Percentiles rank a stretch among this genome's conserved stretches.
phyloP scores from a whole-genome alignment of 2,329 filamentous ascomycete species.

The Aspergillus terreus region DNA sequence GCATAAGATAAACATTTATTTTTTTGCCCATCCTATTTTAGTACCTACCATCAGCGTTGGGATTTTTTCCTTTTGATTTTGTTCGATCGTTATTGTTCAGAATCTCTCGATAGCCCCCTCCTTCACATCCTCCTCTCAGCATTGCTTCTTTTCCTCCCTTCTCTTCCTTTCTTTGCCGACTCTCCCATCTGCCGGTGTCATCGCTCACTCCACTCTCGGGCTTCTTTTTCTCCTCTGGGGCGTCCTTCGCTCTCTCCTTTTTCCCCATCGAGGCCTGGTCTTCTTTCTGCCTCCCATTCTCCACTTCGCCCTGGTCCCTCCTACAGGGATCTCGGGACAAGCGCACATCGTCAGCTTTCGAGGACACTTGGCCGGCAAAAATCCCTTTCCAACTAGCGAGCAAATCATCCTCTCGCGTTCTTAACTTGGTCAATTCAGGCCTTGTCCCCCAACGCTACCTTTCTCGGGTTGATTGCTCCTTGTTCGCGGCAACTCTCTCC shows the following conservation, averaged over 20 bases:
- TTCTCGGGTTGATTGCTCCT: constrained; percentile 18
- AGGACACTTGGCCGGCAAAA: constrained; percentile 6
- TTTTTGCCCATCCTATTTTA: neutral
- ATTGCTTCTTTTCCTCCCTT: constrained; percentile 1
- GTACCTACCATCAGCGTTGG: neutral
- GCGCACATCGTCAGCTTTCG: constrained; percentile 2
- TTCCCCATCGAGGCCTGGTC: neutral
- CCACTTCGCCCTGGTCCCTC: constrained; percentile 2
- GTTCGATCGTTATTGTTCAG: constrained; percentile 4
- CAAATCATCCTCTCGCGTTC: constrained; percentile 12
- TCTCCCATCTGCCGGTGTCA: neutral
- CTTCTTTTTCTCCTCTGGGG: neutral
- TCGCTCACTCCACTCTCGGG: constrained; percentile 4
- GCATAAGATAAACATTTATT: neutral
- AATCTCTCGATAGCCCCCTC: neutral
- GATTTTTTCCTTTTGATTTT: constrained; percentile 4
- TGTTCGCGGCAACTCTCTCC: no score
- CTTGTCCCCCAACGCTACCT: constrained; percentile 23
- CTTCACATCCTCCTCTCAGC: neutral
- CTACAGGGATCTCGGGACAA: constrained; percentile 8
- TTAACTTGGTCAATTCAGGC: constrained; percentile 16
- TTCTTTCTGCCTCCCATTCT: neutral
- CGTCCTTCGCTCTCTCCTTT: neutral
- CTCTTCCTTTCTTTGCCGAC: neutral
- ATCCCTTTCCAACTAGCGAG: constrained; percentile 7